A percentile compares a stretch with the other conserved stretches of the same genome.
These are phyloP conservation scores for Ophiobolus disseminans DNA, from an alignment of 2,329 filamentous ascomycete species.

Conservation along the genomic window DNA sequence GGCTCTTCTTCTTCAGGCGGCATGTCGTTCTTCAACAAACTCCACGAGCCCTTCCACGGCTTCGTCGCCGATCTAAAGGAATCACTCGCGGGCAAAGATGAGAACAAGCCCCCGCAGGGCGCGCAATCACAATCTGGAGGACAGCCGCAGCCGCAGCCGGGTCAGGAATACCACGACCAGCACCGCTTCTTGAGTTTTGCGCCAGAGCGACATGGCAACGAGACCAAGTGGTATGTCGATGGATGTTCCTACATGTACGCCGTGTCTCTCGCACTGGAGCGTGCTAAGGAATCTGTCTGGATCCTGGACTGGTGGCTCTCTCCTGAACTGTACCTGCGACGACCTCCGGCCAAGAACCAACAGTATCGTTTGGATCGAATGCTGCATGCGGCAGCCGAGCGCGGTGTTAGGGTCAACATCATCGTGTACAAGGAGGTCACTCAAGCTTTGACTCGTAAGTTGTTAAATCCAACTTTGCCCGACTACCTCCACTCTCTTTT, in stretches of 20 bases:
- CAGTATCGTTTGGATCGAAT: conserved; percentile 83
- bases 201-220: conserved; percentile 72
- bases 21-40: conserved; percentile 60
- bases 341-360: conserved; percentile 81
- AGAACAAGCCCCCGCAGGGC: conserved; percentile 51
- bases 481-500: conserved; percentile 54
- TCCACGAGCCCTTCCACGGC: conserved; percentile 60
- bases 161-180: conserved; percentile 51
- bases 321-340: conserved; percentile 84
- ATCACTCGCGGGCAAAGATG: conserved; percentile 55
- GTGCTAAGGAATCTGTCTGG: conserved; percentile 78
- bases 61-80: conserved; percentile 60
- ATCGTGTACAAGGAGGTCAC: conserved; percentile 90
- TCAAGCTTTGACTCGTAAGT: conserved; percentile 79
- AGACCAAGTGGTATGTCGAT: conserved; percentile 87
- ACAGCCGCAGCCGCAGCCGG: conserved; percentile 26
- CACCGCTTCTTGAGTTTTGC: conserved; percentile 71
- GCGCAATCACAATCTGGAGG: conserved; percentile 24
- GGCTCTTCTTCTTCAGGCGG: conserved; percentile 37
- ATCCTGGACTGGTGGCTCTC: conserved; percentile 91
- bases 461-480: conserved; percentile 50
- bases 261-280: conserved; percentile 79
- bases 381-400: conserved; percentile 80
- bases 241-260: conserved; percentile 78
- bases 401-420: conserved; percentile 82